Base-by-base conservation (phyloP, 2,329 filamentous ascomycete species). In the Ophiosphaerella narmari region DNA sequence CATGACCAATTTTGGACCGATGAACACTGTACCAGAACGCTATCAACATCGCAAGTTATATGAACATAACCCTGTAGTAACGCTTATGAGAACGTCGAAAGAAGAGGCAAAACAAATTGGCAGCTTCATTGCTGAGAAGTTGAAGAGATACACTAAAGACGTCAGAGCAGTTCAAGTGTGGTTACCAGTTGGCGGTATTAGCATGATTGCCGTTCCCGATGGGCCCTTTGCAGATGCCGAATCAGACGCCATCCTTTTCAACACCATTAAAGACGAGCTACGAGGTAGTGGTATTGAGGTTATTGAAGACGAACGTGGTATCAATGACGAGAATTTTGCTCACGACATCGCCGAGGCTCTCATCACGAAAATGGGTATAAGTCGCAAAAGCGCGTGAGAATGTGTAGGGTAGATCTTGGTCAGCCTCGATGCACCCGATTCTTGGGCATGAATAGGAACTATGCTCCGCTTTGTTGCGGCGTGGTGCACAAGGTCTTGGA, bases 61-160 rank as follows among this genome's bases (percentile, higher is more conserved):
- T 57, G 81, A 84, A 61, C 87, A 90, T 63, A 90, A 89, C 62
- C 78, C 84, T 0, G 78, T 79, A 0, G 82, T 89, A 0, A 90
- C 87, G 0, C 62, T 90, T 29, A 83, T 90, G 78, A 74, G 87
- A 18, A 86, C 86, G 0, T 84, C 77, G 0, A 60, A 69, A n/a
- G 76, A 81, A 1, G 86, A 90, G 62, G 83, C 80, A 52, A 57
- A 48, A 21, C 64, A 74, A 37, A 77, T 89, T n/a, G 86, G 82
- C 1, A 59, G 65, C 1, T 82, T 83, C 43, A 81, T 89, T 36
- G 79, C 77, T 1, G 61, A 67, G 9, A 86, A 85, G 63, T 68
- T 89, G 33, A 75, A 58, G 33, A 60, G 61, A 0, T 65, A 72
- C 41, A 72, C 76, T 0, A 71, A 54, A n/a, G 59, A 73, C 13